A percentile compares a stretch with the other conserved stretches of the same genome.
Conservation (phyloP, 1,139 yeast species). For the Diutina sp. region DNA sequence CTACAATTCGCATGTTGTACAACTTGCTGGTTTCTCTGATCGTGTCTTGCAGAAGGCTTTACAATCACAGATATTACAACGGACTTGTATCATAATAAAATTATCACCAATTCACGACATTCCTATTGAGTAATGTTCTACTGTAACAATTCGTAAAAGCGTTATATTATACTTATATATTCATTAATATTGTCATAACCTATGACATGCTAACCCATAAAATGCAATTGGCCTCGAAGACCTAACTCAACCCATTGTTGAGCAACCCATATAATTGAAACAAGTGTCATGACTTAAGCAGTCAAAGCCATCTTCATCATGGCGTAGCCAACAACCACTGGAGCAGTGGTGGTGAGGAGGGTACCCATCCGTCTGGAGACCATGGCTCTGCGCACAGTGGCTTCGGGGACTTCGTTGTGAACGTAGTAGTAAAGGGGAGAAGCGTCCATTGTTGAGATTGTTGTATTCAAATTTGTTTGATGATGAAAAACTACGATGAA, state of each 20-base stretch:
- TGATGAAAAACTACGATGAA: neutral
- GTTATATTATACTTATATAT: neutral
- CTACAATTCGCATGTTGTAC: too few species aligned
- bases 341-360: neutral
- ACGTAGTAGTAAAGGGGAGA: neutral
- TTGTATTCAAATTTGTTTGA: neutral
- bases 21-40: too few species aligned
- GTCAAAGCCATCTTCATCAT: neutral
- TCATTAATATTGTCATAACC: neutral
- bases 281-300: neutral
- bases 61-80: too few species aligned
- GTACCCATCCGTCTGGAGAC: neutral
- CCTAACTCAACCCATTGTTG: neutral
- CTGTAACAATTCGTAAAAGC: neutral
- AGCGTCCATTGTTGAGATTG: neutral
- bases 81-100: too few species aligned
- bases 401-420: neutral
- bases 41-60: too few species aligned
- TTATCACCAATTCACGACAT: too few species aligned
- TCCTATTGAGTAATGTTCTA: too few species aligned
- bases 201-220: neutral
- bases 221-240: neutral
- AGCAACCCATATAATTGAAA: too few species aligned
- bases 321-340: neutral
- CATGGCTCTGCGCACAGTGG: neutral